Evolutionary conservation across 768 basidiomycete genomes (phyloP), one percentile per base, ranked within the genome.

Genomic region (Lyophyllum atratum): DNA sequence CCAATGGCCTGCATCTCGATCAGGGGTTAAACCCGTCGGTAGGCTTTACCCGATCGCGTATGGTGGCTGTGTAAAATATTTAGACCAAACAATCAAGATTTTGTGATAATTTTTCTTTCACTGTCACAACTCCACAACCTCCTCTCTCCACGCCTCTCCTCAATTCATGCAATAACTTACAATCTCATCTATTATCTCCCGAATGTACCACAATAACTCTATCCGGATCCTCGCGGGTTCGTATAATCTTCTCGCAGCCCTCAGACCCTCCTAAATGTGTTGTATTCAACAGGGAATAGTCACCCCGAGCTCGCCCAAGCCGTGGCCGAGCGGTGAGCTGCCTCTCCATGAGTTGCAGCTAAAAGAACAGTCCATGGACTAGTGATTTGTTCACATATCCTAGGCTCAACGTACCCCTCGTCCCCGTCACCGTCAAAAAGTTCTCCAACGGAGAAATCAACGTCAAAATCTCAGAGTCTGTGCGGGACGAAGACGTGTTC

Each of bases 401-500:
- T 80, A 98, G 96, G 76, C 90, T 99, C 64, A 88, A 91, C 67
- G 86, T 95, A 51, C 86, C 89, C 60, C 84, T 98, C 59, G 89
- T 89, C 54, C 92, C 89, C 60, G 90, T 84, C 78, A 90, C 84
- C 62, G 93, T 90, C 70, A 85, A 87, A 73, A 92, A 91, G 68
- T 96, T 95, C 75, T 93, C 93, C 60, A 95, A 95, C 66, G 95
- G 95, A 66, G 96, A 98, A 76, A 92, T 92, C 70, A 93, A 90
- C 73, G 90, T 95, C 76, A 94, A 91, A 74, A 97, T 98, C 63
- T 82, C 87, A 50, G 95, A 98, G 76, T 95, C 92, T 55, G 89
- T 99, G 44, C 89, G 97, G 45, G 96, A 98, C 74, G 95, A 95
- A 75, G 97, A 99, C 73, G 94, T 98, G 25, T 99, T 98, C 80